Evolutionary conservation across 2,329 filamentous ascomycete genomes (phyloP), one percentile per base, ranked within the genome.

Genomic region (Ambrosiella beaveri): DNA sequence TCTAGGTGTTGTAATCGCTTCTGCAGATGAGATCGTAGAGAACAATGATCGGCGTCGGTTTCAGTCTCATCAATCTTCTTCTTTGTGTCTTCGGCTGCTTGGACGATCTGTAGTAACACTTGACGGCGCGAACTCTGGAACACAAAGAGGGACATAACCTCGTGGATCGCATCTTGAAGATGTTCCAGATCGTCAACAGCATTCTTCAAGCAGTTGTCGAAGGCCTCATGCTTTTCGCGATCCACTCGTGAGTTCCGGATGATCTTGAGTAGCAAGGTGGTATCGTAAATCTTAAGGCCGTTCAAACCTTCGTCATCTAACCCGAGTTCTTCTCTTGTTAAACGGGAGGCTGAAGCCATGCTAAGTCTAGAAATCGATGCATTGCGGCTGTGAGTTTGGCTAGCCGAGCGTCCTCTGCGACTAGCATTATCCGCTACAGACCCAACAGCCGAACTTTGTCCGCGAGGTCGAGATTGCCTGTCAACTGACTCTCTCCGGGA

Each of bases 111-210:
- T 15, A 80, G 75, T 13, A 96, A 74, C 3, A 97, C 75, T 59
- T 89, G 80, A 61, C 84, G 81, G 27, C 90, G 80, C 1, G 90
- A 95, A 15, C 84, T 83, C 68, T 97, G 91, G 67, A 95, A 98
- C 17, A 98, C 76, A 65, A 97, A 87, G 59, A 86, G 75, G 0
- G 81, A 75, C 88, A 95, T 90, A 63, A 95, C 86, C 50, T 88
- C 81, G 58, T 87, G 84, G 76, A 95, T 91, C 67, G 83, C 76
- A 58, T 85, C 77, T 61, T 85, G 77, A 17, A 98, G 73, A 61
- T 88, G 85, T 57, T 77, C 76, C 36, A 97, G 72, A 64, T 96
- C 88, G 27, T 61, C 59, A 2, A 38, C 47, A 7, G 59, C 59
- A 57, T 93, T 76, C 47, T 82, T 74, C n/a, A 96, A 74, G 66